Evolutionary conservation across 2,329 filamentous ascomycete genomes (phyloP), one percentile per base, ranked within the genome.

Genomic region (Cytospora leucostoma): DNA sequence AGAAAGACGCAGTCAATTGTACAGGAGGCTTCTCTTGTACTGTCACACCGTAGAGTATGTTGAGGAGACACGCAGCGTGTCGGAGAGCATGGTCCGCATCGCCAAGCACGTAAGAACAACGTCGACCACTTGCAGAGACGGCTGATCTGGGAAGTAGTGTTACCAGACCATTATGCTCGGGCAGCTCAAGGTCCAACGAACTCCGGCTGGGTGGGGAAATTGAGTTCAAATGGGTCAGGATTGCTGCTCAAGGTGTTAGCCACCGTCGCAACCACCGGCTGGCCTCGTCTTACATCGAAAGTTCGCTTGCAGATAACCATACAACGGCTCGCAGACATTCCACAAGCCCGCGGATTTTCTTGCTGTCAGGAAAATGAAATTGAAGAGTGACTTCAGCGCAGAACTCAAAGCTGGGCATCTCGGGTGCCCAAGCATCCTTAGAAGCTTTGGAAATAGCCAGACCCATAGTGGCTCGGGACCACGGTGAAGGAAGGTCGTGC

Each of bases 401-500:
- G 77, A 73, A 11, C 77, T 76, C 13, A 88, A 72, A 17, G 78
- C 77, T 38, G 79, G 68, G 64, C 79, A 85, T 50, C 77, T 74
- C 69, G 72, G 70, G 59, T 83, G 82, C 1, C 85, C 86, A 33
- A 89, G 76, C 68, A 89, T 75, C 64, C 75, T 81, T 67, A 86
- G 80, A 51, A 85, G 76, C 72, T 80, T 84, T 55, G 82, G 88
- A 67, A 85, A 82, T 67, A 84, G 79, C 87, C 87, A 90, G 47
- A 84, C 72, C 82, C 88, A 90, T 50, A 89, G 78, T 5, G 90
- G 82, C 65, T 88, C 86, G 47, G 76, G 75, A 17, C 87, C 84
- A 49, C 84, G 78, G 57, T 81, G 81, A 61, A 86, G 72, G 53
- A 81, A 79, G 4, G 74, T 73, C 51, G 76, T 76, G 3, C 70